Evolutionary conservation across 2,329 filamentous ascomycete species (phyloP), one percentile per base, ranked within the genome.

Genomic region (Aspergillus intermedius): DNA sequence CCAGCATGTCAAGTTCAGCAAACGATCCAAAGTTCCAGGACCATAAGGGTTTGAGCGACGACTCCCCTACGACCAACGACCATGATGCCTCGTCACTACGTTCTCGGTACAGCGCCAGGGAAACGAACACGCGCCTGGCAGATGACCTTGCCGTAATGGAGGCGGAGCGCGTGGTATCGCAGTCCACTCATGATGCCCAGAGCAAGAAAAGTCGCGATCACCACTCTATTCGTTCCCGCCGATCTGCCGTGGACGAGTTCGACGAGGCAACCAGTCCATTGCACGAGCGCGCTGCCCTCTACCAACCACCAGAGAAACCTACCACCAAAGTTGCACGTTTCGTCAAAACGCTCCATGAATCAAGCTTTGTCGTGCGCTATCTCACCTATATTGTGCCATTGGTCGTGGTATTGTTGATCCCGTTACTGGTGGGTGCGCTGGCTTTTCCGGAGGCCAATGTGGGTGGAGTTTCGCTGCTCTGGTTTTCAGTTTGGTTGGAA

Each of bases 401-500:
- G 10, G 78, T 81, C 2, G 54, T 82, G 9, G 65, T 89, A 4
- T 72, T 90, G 4, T 71, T 88, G 35, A 80, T 88, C 42, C 86
- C 86, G 0, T 66, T 88, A 37, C 70, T 89, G 5, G 67, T 89
- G 19, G 86, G 84, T 5, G 77, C 76, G 1, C 68, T 87, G 15
- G 54, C 78, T 1, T 86, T 78, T 53, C 71, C 74, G 13, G 54
- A 77, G 43, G 74, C 85, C 1, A 81, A 79, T 9, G 79, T 86
- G 2, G 89, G 89, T 1, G 88, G 86, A 17, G 89, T 95, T 0
- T 63, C 82, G 53, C 73, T 96, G 42, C 74, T 89, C 50, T 97
- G 91, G 91, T 96, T 97, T 63, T 87, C 87, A 23, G 89, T 96
- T 53, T 97, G 91, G 91, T 77, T 96, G 15, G 88, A 95, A 67